phyloP scores from a whole-genome alignment of 1,284 basidiomycete species.

The Singerocomus inundabilis region DNA sequence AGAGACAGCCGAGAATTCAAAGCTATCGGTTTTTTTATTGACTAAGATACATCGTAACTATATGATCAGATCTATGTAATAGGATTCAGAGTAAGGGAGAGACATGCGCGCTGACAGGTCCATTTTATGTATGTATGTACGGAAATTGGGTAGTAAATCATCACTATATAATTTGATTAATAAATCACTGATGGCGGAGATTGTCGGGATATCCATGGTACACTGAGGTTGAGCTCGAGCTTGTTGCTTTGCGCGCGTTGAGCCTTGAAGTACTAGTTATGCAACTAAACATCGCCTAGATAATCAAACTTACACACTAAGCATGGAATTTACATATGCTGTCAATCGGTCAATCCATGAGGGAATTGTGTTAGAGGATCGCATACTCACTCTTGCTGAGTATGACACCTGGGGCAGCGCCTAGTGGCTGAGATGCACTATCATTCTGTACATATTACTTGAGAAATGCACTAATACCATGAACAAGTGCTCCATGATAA shows the following conservation, averaged over 20 bases:
- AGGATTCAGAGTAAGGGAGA: not conserved
- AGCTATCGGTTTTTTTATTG: no score
- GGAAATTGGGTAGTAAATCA: not conserved
- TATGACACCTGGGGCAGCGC: conserved; percentile 9
- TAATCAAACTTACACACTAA: conserved; percentile 19
- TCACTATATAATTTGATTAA: no score
- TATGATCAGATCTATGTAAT: no score
- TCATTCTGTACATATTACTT: conserved; percentile 16
- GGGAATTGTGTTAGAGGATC: not conserved
- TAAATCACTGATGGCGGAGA: conserved; percentile 1
- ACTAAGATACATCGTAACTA: no score
- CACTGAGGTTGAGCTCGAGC: not conserved
- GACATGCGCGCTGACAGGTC: not conserved
- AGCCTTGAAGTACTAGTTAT: conserved; percentile 11
- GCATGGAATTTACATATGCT: conserved; percentile 30
- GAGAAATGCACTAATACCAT: not conserved
- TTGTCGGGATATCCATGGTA: conserved; percentile 15
- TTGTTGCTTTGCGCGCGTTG: conserved; percentile 16
- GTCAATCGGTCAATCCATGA: not conserved
- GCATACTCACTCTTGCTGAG: conserved; percentile 18
- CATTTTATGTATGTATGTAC: not conserved
- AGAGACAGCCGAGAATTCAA: no score
- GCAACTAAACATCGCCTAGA: not conserved
- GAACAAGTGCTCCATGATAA: not conserved
- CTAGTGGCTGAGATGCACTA: not conserved